phyloP scores from a whole-genome alignment of 176 grass and related monocot genomes.

The Sorghum bicolor region Sorghum_bicolor_NCBIv3 NC_012873.2:66822501-66823000 shows the following conservation, averaged over 20 bases:
- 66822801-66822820: neutral
- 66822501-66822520: slow-evolving; percentile 97
- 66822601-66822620: neutral
- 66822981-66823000: no score
- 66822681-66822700: slow-evolving; percentile 1
- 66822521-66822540: slow-evolving; percentile 96
- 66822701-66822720: neutral
- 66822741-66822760: neutral
- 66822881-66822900: no score
- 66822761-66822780: neutral
- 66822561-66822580: slow-evolving; percentile 57
- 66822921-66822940: no score
- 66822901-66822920: no score
- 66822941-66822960: no score
- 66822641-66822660: neutral
- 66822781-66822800: slow-evolving; percentile 18
- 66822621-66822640: slow-evolving; percentile 5
- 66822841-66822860: no score
- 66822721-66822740: neutral
- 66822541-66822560: slow-evolving; percentile 90
- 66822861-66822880: no score
- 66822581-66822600: neutral
- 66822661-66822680: slow-evolving; percentile 3
- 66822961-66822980: no score
- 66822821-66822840: neutral